A percentile compares a stretch with the other conserved stretches of the same genome.
Evolutionary conservation across 257 asterid genomes (phyloP).

Genomic region (Salvia rosmarinus): DNA sequence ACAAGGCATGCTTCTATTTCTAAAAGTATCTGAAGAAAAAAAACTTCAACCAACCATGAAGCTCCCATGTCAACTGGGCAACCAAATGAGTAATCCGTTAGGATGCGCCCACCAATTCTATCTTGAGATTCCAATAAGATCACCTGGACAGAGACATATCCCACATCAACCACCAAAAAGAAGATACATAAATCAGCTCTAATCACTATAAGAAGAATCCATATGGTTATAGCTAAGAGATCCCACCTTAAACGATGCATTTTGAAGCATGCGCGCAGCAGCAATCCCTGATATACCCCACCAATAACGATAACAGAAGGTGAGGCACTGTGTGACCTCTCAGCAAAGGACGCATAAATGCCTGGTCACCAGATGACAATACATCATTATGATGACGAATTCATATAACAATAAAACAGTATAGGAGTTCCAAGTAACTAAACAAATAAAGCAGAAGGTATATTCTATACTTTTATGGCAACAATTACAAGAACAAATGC

Average conservation of each 20-base stretch:
- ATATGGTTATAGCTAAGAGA: constrained; percentile 7
- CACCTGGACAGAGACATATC: constrained; percentile 53
- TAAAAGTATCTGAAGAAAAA: constrained; percentile 9
- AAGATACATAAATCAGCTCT: constrained; percentile 13
- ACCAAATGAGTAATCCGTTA: constrained; percentile 91
- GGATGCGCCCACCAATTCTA: constrained; percentile 95
- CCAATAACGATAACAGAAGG: constrained; percentile 92
- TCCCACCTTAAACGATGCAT: constrained; percentile 82
- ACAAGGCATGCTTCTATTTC: constrained; percentile 8
- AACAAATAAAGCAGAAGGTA: constrained; percentile 4
- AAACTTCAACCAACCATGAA: constrained; percentile 67
- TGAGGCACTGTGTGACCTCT: constrained; percentile 52
- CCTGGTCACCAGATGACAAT: constrained; percentile 47
- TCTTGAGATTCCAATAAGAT: constrained; percentile 86
- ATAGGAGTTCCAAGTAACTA: constrained; percentile 8
- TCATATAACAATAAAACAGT: background rate
- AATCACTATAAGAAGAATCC: background rate
- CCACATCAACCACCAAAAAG: constrained; percentile 18
- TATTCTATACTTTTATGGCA: background rate
- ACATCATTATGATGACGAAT: constrained; percentile 26
- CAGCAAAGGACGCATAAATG: constrained; percentile 49
- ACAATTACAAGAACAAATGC: constrained; percentile 14
- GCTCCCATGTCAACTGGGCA: constrained; percentile 99
- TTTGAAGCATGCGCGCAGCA: constrained; percentile 81
- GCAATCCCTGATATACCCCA: constrained; percentile 99